Percentiles rank a stretch among this genome's conserved stretches.
Evolutionary conservation across 2,329 filamentous ascomycete species (phyloP).

Genomic region (Rosellinia necatrix): DNA sequence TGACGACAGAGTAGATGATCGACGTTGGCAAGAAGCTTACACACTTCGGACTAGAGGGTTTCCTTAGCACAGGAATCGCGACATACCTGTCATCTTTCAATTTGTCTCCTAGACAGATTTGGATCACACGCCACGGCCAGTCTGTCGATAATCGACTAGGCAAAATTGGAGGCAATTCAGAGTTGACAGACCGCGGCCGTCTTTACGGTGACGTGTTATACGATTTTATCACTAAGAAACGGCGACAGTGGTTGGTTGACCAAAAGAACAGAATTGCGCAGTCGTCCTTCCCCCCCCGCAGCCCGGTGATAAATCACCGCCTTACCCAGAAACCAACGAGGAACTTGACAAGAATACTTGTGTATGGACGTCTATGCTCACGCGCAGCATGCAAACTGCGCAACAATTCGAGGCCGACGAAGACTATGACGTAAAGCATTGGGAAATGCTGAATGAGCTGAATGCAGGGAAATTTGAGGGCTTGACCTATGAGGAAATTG

Average conservation of each 20-base stretch:
- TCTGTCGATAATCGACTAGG: conserved; percentile 85
- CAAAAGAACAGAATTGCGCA: conserved; percentile 78
- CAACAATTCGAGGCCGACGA: conserved; percentile 89
- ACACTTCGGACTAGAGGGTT: conserved; percentile 87
- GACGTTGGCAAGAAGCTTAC: conserved; percentile 95
- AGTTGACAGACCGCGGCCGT: conserved; percentile 78
- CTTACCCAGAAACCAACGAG: conserved; percentile 81
- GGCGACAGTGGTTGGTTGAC: conserved; percentile 79
- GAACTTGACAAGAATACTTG: conserved; percentile 88
- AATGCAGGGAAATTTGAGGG: conserved; percentile 93
- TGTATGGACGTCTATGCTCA: conserved; percentile 97
- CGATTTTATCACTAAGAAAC: conserved; percentile 80
- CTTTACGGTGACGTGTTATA: conserved; percentile 80
- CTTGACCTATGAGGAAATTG: conserved; percentile 91
- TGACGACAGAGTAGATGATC: conserved; percentile 69
- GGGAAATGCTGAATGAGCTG: conserved; percentile 97
- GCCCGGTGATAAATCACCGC: conserved; percentile 89
- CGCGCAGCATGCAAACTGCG: conserved; percentile 84
- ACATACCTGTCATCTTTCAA: conserved; percentile 98
- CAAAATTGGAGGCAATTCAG: conserved; percentile 86
- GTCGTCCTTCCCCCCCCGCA: conserved; percentile 85
- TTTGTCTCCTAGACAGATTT: conserved; percentile 91
- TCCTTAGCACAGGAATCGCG: conserved; percentile 88
- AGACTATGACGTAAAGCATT: conserved; percentile 94
- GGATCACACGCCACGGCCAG: conserved; percentile 95